Evolutionary conservation across 306 rosid species (phyloP).

Genomic region (Quercus ilex): DNA sequence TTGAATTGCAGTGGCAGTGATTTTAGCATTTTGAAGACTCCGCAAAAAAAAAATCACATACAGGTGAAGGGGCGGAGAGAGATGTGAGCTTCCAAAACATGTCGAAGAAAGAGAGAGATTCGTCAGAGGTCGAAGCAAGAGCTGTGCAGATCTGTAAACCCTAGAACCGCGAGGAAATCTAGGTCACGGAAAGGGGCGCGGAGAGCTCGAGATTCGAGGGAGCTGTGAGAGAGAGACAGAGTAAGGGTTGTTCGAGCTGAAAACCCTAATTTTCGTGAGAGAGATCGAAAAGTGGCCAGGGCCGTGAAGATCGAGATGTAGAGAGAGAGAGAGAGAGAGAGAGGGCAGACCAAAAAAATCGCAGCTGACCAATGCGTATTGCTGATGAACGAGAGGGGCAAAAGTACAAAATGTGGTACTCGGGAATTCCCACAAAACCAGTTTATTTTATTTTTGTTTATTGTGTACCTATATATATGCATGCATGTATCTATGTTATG

Average conservation of each 20-base stretch:
- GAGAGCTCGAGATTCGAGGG: slow-evolving; percentile 23
- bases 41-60: slow-evolving; percentile 38
- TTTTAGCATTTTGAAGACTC: background rate
- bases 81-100: slow-evolving; percentile 99
- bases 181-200: slow-evolving; percentile 21
- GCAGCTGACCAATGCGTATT: slow-evolving; percentile 20
- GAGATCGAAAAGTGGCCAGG: slow-evolving; percentile 52
- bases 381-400: slow-evolving; percentile 22
- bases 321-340: background rate
- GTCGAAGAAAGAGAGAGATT: slow-evolving; percentile 29
- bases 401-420: slow-evolving; percentile 34
- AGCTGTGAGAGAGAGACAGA: background rate
- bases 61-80: slow-evolving; percentile 91
- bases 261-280: slow-evolving; percentile 74
- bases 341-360: slow-evolving; percentile 5
- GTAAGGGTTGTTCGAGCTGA: slow-evolving; percentile 22
- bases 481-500: background rate
- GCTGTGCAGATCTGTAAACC: slow-evolving; percentile 57
- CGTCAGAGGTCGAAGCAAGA: slow-evolving; percentile 29
- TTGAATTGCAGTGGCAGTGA: slow-evolving; percentile 15
- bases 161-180: slow-evolving; percentile 38
- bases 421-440: slow-evolving; percentile 39
- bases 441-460: background rate
- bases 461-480: too few species aligned
- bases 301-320: slow-evolving; percentile 63